Percentiles rank a stretch among this genome's conserved stretches.
Evolutionary conservation across 140 eudicot genomes (phyloP).

Genomic region (Oenanthe javanica): DNA sequence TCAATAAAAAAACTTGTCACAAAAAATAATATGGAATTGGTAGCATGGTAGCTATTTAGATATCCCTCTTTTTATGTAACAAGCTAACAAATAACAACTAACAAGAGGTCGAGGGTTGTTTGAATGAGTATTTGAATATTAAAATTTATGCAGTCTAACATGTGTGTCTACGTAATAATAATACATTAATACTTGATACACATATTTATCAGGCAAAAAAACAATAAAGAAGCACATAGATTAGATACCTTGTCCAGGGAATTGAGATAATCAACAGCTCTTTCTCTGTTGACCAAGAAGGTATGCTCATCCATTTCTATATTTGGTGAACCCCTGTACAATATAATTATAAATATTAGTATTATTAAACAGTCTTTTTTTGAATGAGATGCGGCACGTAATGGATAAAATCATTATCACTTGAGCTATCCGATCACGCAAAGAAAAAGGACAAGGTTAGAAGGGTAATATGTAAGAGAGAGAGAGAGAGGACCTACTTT

Average conservation of each 20-base stretch:
- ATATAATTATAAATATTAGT: background rate
- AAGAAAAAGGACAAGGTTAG: too few relatives aligned
- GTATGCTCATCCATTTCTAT: conserved; percentile 98
- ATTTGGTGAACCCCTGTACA: conserved; percentile 86
- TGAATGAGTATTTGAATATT: background rate
- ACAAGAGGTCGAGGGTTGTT: background rate
- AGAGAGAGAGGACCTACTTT: conserved; percentile 47
- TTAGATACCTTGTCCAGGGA: conserved; percentile 77
- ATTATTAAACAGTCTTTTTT: too few relatives aligned
- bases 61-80: background rate
- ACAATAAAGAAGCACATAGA: background rate
- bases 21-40: too few relatives aligned
- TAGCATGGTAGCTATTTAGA: too few relatives aligned
- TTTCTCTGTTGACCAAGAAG: conserved; percentile 84
- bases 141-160: background rate
- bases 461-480: too few relatives aligned
- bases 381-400: too few relatives aligned
- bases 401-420: too few relatives aligned
- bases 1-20: too few relatives aligned
- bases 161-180: background rate
- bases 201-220: background rate
- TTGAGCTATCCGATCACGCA: too few relatives aligned
- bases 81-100: too few relatives aligned
- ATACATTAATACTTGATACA: background rate
- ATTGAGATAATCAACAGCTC: conserved; percentile 91